A percentile compares a stretch with the other conserved stretches of the same genome.
Evolutionary conservation across 768 basidiomycete species (phyloP).

Genomic region (Epithele typhae): DNA sequence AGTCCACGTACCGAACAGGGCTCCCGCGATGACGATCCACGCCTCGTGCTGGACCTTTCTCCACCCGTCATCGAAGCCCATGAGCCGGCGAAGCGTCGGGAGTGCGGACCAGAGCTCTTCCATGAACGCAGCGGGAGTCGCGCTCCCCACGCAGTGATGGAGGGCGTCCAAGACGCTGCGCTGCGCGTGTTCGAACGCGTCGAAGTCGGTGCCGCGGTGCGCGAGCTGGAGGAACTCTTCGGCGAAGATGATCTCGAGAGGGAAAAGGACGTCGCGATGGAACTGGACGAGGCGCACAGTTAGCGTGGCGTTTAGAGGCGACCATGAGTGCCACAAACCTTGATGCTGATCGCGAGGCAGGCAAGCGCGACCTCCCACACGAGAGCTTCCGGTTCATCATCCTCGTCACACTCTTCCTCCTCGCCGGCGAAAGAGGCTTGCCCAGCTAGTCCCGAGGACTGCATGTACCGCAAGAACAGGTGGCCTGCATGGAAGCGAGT

Average conservation of each 20-base stretch:
- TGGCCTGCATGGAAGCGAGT: constrained; percentile 65
- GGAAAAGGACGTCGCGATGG: constrained; percentile 59
- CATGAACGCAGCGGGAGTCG: constrained; percentile 44
- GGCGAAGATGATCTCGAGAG: constrained; percentile 48
- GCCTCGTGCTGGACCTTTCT: constrained; percentile 37
- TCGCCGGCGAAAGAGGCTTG: constrained; percentile 3
- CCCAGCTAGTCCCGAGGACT: constrained; percentile 29
- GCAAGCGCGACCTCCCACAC: constrained; percentile 57
- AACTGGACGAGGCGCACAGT: too few species aligned
- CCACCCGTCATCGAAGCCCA: constrained; percentile 41
- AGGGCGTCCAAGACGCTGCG: constrained; percentile 49
- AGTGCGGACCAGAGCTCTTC: constrained; percentile 57
- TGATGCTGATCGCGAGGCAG: constrained; percentile 57
- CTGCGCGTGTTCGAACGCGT: constrained; percentile 57
- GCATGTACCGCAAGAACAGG: constrained; percentile 55
- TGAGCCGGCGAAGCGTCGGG: constrained; percentile 43
- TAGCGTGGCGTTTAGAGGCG: too few species aligned
- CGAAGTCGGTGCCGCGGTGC: constrained; percentile 39
- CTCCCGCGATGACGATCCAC: constrained; percentile 48
- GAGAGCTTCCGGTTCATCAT: constrained; percentile 25
- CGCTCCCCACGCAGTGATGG: constrained; percentile 44
- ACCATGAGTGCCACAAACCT: constrained; percentile 34
- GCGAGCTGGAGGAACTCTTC: constrained; percentile 48
- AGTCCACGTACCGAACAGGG: constrained; percentile 34
- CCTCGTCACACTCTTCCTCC: neutral